A percentile compares a stretch with the other conserved stretches of the same genome.
phyloP scores from a whole-genome alignment of 331 rosid species.

The Pyrus hybrid region DNA sequence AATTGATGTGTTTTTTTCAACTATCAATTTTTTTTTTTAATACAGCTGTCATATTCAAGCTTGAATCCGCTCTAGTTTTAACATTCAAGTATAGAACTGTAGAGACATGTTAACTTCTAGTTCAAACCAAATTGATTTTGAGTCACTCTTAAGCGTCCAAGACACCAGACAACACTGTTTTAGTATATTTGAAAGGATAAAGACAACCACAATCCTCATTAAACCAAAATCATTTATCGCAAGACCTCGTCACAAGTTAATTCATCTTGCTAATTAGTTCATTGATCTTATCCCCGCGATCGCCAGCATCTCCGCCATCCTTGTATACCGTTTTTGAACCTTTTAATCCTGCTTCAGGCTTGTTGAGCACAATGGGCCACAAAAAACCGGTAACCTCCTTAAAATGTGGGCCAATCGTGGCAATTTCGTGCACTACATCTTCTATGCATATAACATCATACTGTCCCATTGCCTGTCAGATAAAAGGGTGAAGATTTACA shows the following conservation, averaged over 20 bases:
- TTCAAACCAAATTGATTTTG: background rate
- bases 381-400: slow-evolving; percentile 61
- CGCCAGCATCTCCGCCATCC: slow-evolving; percentile 80
- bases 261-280: slow-evolving; percentile 74
- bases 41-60: no score
- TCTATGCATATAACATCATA: slow-evolving; percentile 64
- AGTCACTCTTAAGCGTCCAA: background rate
- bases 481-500: background rate
- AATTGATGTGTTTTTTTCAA: no score
- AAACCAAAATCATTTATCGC: background rate
- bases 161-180: slow-evolving; percentile 4
- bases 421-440: slow-evolving; percentile 76
- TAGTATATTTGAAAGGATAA: background rate
- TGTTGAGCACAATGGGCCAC: slow-evolving; percentile 75
- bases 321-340: slow-evolving; percentile 52
- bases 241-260: slow-evolving; percentile 13
- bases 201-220: background rate
- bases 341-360: slow-evolving; percentile 50
- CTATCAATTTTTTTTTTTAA: no score
- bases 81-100: background rate
- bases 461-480: slow-evolving; percentile 59
- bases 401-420: slow-evolving; percentile 65
- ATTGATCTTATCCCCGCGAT: slow-evolving; percentile 68
- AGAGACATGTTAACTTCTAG: background rate
- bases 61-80: background rate